phyloP scores from a whole-genome alignment of 2,329 filamentous ascomycete species.

The Xylaria arbuscula region DNA sequence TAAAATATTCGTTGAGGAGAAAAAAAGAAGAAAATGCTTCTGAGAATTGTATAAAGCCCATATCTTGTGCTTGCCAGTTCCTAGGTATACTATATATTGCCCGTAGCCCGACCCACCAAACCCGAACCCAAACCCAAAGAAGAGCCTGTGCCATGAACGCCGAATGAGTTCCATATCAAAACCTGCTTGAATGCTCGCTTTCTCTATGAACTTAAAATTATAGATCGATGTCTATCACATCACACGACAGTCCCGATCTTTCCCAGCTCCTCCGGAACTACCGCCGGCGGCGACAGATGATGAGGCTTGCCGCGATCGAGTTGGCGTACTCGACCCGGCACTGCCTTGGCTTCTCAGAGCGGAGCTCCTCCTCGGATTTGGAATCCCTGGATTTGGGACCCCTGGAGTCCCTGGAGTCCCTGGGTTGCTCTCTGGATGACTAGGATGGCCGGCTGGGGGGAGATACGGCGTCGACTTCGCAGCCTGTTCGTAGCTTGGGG shows the following conservation, averaged over 20 bases:
- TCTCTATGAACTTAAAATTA: slow-evolving; percentile 12
- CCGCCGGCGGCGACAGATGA: slow-evolving; percentile 36
- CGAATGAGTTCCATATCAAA: slow-evolving; percentile 20
- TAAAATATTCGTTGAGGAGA: background rate
- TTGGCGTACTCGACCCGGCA: slow-evolving; percentile 42
- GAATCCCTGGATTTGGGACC: slow-evolving; percentile 41
- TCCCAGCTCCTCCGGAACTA: slow-evolving; percentile 33
- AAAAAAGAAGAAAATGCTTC: slow-evolving; percentile 13
- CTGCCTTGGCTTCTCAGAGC: slow-evolving; percentile 31
- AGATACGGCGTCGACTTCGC: slow-evolving; percentile 63
- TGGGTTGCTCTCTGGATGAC: slow-evolving; percentile 58
- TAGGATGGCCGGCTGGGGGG: slow-evolving; percentile 64
- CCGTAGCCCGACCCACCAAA: slow-evolving; percentile 5
- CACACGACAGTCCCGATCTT: slow-evolving; percentile 47
- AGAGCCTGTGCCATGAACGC: slow-evolving; percentile 17
- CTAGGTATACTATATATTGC: slow-evolving; percentile 3
- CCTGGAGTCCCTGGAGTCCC: slow-evolving; percentile 22
- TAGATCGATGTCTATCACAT: slow-evolving; percentile 42
- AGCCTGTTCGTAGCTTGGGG: slow-evolving; percentile 69
- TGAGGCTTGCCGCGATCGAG: slow-evolving; percentile 54
- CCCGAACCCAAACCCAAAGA: background rate
- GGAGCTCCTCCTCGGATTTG: slow-evolving; percentile 40
- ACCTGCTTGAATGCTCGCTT: slow-evolving; percentile 19
- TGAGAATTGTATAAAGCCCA: slow-evolving; percentile 10
- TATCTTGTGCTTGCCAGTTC: background rate